Evolutionary conservation across 2,329 filamentous ascomycete species (phyloP).

Genomic region (Fusarium ambrosium): DNA sequence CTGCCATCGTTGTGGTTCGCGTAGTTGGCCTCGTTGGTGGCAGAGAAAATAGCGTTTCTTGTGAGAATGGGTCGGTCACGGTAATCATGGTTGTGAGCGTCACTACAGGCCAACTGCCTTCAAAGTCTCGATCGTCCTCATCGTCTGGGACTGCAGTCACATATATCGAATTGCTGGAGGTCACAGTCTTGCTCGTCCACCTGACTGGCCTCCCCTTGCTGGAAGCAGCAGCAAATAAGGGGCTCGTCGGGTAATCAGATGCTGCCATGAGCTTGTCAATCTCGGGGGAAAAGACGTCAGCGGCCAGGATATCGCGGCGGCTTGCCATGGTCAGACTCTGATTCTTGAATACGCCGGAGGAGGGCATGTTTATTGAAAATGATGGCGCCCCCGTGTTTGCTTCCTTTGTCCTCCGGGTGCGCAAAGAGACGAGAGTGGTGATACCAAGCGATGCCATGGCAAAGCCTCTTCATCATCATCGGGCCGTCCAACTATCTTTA

Average conservation of each 20-base stretch:
- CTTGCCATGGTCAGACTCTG: constrained; percentile 24
- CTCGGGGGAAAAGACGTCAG: constrained; percentile 16
- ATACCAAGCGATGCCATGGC: constrained; percentile 33
- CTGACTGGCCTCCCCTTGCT: constrained; percentile 12
- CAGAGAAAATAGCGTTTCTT: neutral
- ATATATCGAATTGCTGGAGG: constrained; percentile 12
- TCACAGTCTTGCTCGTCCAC: constrained; percentile 22
- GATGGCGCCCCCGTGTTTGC: constrained; percentile 38
- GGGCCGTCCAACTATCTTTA: constrained; percentile 33
- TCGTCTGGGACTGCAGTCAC: constrained; percentile 19
- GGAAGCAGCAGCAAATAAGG: constrained; percentile 7
- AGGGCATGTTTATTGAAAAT: constrained; percentile 26
- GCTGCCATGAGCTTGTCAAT: constrained; percentile 34
- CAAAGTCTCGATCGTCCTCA: constrained; percentile 2
- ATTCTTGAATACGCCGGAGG: constrained; percentile 9
- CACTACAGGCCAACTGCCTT: constrained; percentile 20
- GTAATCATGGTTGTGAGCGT: constrained; percentile 26
- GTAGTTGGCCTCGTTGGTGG: constrained; percentile 1
- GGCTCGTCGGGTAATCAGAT: constrained; percentile 19
- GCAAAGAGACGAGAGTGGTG: constrained; percentile 32
- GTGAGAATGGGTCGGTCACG: constrained; percentile 23
- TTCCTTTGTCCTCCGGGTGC: constrained; percentile 31
- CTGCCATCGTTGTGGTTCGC: neutral
- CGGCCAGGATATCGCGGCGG: constrained; percentile 5
- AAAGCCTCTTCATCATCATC: constrained; percentile 38